Evolutionary conservation across 768 basidiomycete species (phyloP).

Genomic region (Mycena amicta): DNA sequence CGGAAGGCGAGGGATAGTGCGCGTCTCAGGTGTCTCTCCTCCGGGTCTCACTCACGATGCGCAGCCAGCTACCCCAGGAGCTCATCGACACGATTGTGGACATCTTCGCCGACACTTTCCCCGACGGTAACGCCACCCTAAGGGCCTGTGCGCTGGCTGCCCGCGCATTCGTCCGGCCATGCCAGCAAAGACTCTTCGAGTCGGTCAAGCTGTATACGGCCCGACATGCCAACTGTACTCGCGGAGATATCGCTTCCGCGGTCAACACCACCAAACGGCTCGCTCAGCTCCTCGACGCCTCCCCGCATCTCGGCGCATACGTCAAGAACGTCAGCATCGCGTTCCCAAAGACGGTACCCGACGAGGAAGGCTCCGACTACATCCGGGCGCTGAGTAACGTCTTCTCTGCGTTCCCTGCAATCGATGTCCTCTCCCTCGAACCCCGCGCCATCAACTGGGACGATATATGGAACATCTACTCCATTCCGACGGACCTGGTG

Average conservation of each 20-base stretch:
- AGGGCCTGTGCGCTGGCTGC: background rate
- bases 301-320: background rate
- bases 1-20: too few species aligned
- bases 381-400: background rate
- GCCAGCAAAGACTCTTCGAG: background rate
- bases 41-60: background rate
- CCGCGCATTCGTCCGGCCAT: constrained; percentile 4
- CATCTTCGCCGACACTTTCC: background rate
- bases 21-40: background rate
- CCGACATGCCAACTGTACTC: background rate
- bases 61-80: constrained; percentile 7
- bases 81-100: constrained; percentile 10
- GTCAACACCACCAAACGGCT: background rate
- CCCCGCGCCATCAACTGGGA: background rate
- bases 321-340: background rate
- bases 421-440: background rate
- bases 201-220: background rate
- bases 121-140: background rate
- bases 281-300: background rate
- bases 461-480: background rate
- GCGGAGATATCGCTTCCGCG: background rate
- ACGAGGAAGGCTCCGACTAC: background rate
- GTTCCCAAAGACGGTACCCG: background rate
- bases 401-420: background rate
- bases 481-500: background rate